Evolutionary conservation across 495 filamentous ascomycete species (phyloP).

Genomic region (Penicillium atrosanguineum): DNA sequence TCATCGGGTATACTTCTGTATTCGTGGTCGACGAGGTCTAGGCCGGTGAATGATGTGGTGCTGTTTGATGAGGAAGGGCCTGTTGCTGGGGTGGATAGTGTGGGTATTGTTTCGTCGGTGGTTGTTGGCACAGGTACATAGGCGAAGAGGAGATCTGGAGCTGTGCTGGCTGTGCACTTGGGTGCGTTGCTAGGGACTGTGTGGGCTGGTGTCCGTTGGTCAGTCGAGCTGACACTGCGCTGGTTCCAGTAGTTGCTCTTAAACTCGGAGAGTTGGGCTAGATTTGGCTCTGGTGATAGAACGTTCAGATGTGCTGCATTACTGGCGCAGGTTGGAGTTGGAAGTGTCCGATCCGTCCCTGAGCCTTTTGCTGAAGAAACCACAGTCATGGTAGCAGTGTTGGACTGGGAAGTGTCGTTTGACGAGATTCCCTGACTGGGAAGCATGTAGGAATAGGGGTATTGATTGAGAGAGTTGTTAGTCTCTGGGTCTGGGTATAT

Average conservation of each 20-base stretch:
- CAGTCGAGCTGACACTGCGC: constrained; percentile 1
- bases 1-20: constrained; percentile 15
- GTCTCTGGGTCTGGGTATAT: constrained; percentile 31
- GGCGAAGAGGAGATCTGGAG: constrained; percentile 32
- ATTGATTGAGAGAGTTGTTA: constrained; percentile 21
- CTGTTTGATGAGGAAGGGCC: constrained; percentile 4
- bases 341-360: constrained; percentile 36
- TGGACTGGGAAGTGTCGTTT: constrained; percentile 18
- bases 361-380: constrained; percentile 23
- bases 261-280: constrained; percentile 3
- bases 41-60: constrained; percentile 13
- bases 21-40: constrained; percentile 24
- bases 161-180: constrained; percentile 15
- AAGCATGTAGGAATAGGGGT: constrained; percentile 30
- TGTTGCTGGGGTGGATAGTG: constrained; percentile 9
- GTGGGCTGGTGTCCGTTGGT: constrained; percentile 2
- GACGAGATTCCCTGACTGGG: constrained; percentile 23
- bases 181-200: constrained; percentile 15
- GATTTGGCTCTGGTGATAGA: neutral
- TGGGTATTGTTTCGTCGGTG: constrained; percentile 5
- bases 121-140: constrained; percentile 28
- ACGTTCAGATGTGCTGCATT: constrained; percentile 5
- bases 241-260: constrained; percentile 18
- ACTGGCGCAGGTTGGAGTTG: constrained; percentile 27
- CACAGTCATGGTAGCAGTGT: constrained; percentile 16